Percentiles rank a stretch among this genome's conserved stretches.
Conservation (phyloP, 202 grass and related monocot species). For the Panicum hallii region DNA sequence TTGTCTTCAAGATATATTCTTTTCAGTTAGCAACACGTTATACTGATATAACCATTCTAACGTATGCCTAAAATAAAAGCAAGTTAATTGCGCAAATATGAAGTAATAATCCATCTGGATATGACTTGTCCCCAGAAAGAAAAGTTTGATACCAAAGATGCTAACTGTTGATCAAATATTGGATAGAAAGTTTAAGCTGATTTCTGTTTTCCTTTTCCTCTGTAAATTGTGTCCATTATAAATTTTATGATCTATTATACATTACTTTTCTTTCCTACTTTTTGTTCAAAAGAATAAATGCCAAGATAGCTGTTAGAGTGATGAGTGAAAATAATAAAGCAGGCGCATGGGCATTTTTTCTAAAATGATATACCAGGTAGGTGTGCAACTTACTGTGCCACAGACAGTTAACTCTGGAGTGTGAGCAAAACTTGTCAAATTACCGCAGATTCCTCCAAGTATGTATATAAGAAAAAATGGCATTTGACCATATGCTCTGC, state of each 20-base stretch:
- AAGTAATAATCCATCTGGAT: constrained; percentile 11
- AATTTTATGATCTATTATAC: not conserved
- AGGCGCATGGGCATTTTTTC: not conserved
- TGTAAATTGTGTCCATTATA: not conserved
- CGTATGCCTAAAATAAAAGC: not conserved
- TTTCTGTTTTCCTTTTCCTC: not conserved
- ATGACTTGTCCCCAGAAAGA: not conserved
- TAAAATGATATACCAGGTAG: not conserved
- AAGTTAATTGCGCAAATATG: not conserved
- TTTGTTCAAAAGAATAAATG: not conserved
- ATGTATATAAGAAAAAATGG: constrained; percentile 84
- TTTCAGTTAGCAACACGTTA: not conserved
- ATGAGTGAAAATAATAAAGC: not conserved
- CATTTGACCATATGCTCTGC: constrained; percentile 64
- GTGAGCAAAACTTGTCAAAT: constrained; percentile 79
- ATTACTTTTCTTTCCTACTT: constrained; percentile 5
- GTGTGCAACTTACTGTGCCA: constrained; percentile 69
- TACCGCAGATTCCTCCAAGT: constrained; percentile 83
- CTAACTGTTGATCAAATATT: not conserved
- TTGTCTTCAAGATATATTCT: not conserved
- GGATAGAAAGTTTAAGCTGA: not conserved
- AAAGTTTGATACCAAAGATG: not conserved
- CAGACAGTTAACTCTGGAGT: constrained; percentile 83
- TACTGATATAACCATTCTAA: not conserved
- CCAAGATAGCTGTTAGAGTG: not conserved